Conservation (phyloP, 768 basidiomycete species). For the Rickenella mellea region DNA sequence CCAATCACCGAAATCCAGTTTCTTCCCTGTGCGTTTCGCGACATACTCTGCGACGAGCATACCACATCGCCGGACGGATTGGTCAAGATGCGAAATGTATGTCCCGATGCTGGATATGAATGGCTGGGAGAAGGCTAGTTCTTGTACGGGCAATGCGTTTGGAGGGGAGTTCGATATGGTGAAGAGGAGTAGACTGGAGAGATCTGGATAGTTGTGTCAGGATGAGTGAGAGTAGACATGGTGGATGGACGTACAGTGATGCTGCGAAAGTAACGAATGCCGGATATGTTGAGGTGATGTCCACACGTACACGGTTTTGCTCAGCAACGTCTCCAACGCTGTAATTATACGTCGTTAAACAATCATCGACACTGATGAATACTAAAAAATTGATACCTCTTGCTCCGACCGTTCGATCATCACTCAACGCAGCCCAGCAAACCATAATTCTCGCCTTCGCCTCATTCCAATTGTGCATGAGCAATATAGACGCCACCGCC, state of each 20-base stretch:
- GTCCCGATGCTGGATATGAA: constrained; percentile 62
- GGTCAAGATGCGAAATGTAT: constrained; percentile 75
- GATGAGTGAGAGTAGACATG: background rate
- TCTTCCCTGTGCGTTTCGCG: constrained; percentile 51
- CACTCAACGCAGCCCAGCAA: constrained; percentile 52
- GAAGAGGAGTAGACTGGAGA: constrained; percentile 64
- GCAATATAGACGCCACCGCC: constrained; percentile 33
- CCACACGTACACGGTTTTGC: constrained; percentile 56
- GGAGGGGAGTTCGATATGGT: constrained; percentile 50
- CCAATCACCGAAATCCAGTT: constrained; percentile 77
- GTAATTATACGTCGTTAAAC: constrained; percentile 7
- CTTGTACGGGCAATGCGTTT: constrained; percentile 33
- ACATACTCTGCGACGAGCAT: constrained; percentile 87
- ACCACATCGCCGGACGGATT: constrained; percentile 72
- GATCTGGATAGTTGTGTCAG: constrained; percentile 32
- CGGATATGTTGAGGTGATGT: constrained; percentile 68
- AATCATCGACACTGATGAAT: background rate
- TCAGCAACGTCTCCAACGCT: constrained; percentile 42
- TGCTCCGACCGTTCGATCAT: constrained; percentile 22
- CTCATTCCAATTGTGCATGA: constrained; percentile 52
- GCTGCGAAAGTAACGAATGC: constrained; percentile 64
- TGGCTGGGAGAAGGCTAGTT: constrained; percentile 40
- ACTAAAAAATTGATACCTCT: constrained; percentile 14
- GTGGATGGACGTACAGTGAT: constrained; percentile 51
- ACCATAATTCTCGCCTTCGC: constrained; percentile 53